phyloP scores from a whole-genome alignment of 176 grass and related monocot genomes.

The bread wheat (Triticum aestivum) region DNA sequence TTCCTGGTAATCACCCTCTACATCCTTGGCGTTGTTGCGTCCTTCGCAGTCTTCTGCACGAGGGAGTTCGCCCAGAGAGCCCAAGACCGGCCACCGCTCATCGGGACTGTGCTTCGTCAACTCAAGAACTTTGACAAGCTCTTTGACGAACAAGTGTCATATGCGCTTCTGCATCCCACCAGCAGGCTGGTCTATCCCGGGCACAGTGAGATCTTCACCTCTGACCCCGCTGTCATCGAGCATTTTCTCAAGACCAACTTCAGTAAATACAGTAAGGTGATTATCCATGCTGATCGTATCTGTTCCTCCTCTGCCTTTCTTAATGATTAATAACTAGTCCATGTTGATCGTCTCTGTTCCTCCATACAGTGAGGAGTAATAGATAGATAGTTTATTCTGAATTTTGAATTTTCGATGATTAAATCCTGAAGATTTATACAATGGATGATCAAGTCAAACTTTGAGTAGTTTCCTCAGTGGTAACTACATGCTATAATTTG shows the following conservation, averaged over 20 bases:
- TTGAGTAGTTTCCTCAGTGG: background rate
- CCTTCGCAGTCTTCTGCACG: constrained; percentile 32
- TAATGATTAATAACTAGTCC: background rate
- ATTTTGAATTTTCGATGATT: background rate
- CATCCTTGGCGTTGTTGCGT: constrained; percentile 16
- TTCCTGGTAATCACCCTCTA: constrained; percentile 39
- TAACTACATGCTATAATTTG: background rate
- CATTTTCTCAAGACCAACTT: constrained; percentile 57
- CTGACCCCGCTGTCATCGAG: constrained; percentile 46
- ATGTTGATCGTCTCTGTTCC: no score
- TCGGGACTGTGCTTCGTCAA: constrained; percentile 36
- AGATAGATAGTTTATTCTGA: background rate
- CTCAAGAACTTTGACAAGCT: constrained; percentile 40
- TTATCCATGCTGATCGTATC: background rate
- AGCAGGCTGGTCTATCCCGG: constrained; percentile 32
- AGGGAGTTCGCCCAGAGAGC: constrained; percentile 23
- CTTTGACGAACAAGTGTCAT: constrained; percentile 40
- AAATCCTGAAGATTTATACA: background rate
- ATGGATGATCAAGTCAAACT: background rate
- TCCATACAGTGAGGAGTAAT: background rate
- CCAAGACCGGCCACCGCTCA: constrained; percentile 29
- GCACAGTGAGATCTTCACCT: constrained; percentile 34
- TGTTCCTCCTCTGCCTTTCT: background rate
- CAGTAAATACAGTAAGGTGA: constrained; percentile 65
- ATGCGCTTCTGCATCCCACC: constrained; percentile 35